Evolutionary conservation across 1,284 basidiomycete genomes (phyloP), one percentile per base, ranked within the genome.

Genomic region (Rhodofomes roseus): DNA sequence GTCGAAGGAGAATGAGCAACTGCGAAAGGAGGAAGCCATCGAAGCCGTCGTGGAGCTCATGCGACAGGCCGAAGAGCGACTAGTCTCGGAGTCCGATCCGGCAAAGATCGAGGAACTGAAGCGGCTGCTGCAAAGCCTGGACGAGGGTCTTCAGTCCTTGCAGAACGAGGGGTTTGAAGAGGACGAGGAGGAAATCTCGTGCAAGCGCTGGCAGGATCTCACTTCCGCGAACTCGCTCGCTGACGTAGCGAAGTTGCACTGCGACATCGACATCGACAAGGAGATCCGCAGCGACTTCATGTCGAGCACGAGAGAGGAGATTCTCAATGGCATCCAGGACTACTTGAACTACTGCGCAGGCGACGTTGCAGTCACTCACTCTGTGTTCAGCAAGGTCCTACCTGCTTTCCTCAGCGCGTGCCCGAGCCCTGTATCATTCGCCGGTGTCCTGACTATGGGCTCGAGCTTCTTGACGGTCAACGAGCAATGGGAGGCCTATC

Each of bases 401-500:
- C 94, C 96, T 0, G 81, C 86, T 0, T 99, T 97, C 71, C 79
- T 94, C 41, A 70, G 79, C 22, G 86, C 86, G 1, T 99, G 96
- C 71, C 95, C 96, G 0, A 94, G 92, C 73, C 96, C 96, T 0
- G 95, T 93, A 1, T 93, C 93, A 1, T 96, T 97, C 68, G 91
- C 95, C 0, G 96, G 97, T 9, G 84, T 97, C 20, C 77, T 97
- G 53, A 87, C 87, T 0, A 98, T 99, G 93, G 93, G 95, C 1
- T 95, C 89, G 51, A 89, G 92, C 48, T 93, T 98, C 66, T 78
- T 99, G 40, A 91, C 95, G 0, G 93, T 99, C 43, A 92, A 98
- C 70, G 80, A 94, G 66, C 80, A 84, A 57, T 99, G 97, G 97
- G 84, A 93, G 62, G 75, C 78, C 27, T 99, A 98, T 74, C 71